These are phyloP conservation scores for Pythium plurisporium DNA, from an alignment of 352 stramenopile genomes.

Conservation along the genomic window DNA sequence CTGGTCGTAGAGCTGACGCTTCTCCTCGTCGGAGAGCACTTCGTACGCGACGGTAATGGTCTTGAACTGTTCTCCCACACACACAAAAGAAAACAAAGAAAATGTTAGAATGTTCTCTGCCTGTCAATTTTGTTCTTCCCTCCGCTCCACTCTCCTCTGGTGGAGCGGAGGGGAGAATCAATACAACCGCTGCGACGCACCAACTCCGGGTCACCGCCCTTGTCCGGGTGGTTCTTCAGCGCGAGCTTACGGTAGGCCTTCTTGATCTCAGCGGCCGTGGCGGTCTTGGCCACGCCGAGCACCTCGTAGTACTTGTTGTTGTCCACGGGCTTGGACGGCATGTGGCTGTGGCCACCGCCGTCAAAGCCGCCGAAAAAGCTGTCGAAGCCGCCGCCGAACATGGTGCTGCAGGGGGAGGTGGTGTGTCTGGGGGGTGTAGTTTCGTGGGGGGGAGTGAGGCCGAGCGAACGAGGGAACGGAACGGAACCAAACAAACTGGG, in stretches of 20 bases:
- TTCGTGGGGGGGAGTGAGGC: constrained; percentile 8
- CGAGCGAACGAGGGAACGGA: constrained; percentile 13
- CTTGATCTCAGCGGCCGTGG: constrained; percentile 83
- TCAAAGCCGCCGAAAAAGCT: constrained; percentile 84
- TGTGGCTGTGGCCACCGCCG: constrained; percentile 33
- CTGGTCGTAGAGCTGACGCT: constrained; percentile 85
- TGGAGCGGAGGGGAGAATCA: background rate
- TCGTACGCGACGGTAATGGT: constrained; percentile 95
- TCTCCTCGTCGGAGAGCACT: constrained; percentile 93
- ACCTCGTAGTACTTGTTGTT: constrained; percentile 89
- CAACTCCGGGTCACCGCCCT: constrained; percentile 96
- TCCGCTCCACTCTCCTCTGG: too few relatives aligned
- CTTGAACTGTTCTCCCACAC: constrained; percentile 77
- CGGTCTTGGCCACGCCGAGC: constrained; percentile 83
- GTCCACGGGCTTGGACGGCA: constrained; percentile 60
- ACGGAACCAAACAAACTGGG: constrained; percentile 18
- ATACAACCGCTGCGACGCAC: constrained; percentile 17
- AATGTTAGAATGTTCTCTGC: constrained; percentile 3
- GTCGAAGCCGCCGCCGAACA: constrained; percentile 85
- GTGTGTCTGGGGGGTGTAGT: constrained; percentile 17
- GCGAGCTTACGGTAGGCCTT: constrained; percentile 89
- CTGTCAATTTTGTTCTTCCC: too few relatives aligned
- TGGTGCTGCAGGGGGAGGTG: constrained; percentile 19
- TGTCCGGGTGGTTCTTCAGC: constrained; percentile 97
- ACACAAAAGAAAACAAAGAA: constrained; percentile 3